Evolutionary conservation across 257 asterid genomes (phyloP).

Genomic region (Nicotiana noctiflora): DNA sequence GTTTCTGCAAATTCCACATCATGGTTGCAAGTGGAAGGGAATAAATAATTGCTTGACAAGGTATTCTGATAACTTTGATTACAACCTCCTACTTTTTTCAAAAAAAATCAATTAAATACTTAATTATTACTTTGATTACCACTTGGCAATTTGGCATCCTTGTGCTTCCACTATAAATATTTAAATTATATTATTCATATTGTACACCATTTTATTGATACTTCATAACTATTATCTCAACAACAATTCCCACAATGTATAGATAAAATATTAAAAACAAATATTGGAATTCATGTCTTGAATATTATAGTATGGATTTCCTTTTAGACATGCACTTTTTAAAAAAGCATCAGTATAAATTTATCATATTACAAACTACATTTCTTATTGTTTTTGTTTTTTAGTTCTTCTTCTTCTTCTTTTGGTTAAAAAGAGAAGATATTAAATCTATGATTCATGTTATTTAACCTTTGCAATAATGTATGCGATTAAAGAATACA

Average conservation of each 20-base stretch:
- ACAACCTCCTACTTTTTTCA: neutral
- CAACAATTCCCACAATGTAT: neutral
- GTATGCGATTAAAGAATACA: too few species aligned
- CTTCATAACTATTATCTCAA: neutral
- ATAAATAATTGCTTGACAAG: neutral
- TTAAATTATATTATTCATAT: neutral
- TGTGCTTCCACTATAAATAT: constrained; percentile 5
- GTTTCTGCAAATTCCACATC: constrained; percentile 2
- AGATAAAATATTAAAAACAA: neutral
- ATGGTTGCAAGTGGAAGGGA: constrained; percentile 7
- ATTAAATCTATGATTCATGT: too few species aligned
- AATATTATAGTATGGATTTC: neutral
- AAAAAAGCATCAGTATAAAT: too few species aligned
- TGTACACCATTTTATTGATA: neutral
- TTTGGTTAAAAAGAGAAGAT: too few species aligned
- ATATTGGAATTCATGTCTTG: neutral
- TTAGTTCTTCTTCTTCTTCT: too few species aligned
- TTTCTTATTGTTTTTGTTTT: too few species aligned
- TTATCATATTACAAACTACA: too few species aligned
- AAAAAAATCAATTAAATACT: neutral
- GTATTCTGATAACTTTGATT: constrained; percentile 2
- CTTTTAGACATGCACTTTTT: neutral
- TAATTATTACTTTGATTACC: constrained; percentile 10
- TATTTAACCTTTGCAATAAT: too few species aligned
- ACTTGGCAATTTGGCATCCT: constrained; percentile 7